phyloP scores from a whole-genome alignment of 371 early-diverging fungal species.

The Phascolomyces articulosus region DNA sequence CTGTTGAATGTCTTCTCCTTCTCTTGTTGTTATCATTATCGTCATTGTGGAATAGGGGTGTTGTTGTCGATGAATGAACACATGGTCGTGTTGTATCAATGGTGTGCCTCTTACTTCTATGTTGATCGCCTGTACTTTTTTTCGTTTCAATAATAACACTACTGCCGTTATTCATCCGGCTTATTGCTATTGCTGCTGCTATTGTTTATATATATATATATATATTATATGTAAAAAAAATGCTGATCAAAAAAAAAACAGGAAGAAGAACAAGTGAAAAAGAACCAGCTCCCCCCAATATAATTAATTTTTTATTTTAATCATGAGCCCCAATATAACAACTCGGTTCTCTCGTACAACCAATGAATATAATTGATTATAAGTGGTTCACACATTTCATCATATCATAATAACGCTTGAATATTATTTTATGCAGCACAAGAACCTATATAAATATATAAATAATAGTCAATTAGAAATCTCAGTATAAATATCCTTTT shows the following conservation, averaged over 20 bases:
- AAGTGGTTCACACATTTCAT: no score
- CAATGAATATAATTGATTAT: background rate
- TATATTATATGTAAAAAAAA: no score
- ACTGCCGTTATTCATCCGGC: background rate
- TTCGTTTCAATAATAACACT: background rate
- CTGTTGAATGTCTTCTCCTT: conserved; percentile 10
- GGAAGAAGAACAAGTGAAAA: background rate
- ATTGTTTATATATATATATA: no score
- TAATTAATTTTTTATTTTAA: background rate
- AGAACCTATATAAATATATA: background rate
- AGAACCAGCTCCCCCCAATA: no score
- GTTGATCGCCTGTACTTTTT: background rate
- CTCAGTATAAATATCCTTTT: no score
- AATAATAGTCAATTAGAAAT: no score
- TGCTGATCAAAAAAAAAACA: background rate
- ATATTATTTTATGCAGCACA: conserved; percentile 3
- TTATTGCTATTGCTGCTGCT: no score
- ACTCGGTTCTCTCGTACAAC: conserved; percentile 2
- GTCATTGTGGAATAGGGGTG: background rate
- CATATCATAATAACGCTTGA: no score
- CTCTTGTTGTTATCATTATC: background rate
- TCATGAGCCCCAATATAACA: background rate
- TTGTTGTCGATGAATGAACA: background rate
- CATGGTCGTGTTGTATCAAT: background rate
- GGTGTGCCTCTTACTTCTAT: background rate